Conservation (phyloP, 1,139 yeast genomes). For the Kodamaea arcana region DNA sequence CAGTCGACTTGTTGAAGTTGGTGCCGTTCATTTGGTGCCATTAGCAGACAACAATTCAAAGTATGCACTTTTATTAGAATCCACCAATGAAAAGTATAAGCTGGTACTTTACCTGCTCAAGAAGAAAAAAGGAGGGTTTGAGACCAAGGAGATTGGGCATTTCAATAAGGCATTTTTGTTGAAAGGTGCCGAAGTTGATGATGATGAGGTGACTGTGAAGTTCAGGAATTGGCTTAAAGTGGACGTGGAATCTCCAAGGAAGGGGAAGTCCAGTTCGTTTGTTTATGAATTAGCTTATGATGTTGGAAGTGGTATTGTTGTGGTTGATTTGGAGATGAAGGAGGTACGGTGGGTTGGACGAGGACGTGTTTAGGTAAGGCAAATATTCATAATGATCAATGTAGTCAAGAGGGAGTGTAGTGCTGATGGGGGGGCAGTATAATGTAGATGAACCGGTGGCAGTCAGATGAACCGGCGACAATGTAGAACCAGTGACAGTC, state of each 20-base stretch:
- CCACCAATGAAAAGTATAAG: conserved; percentile 4
- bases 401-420: too few relatives aligned
- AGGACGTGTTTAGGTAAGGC: too few relatives aligned
- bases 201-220: neutral
- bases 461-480: too few relatives aligned
- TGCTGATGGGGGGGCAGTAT: too few relatives aligned
- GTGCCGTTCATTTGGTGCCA: neutral
- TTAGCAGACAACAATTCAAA: neutral
- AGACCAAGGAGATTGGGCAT: conserved; percentile 9
- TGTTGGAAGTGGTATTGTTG: conserved; percentile 5
- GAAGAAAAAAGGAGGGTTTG: conserved; percentile 6
- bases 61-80: conserved; percentile 1
- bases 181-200: conserved; percentile 2
- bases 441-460: too few relatives aligned
- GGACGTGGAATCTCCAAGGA: neutral
- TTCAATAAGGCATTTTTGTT: conserved; percentile 9
- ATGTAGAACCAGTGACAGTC: too few relatives aligned
- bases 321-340: conserved; percentile 9
- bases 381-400: too few relatives aligned
- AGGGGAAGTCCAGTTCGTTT: neutral
- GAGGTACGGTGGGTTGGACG: too few relatives aligned
- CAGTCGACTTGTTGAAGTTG: conserved; percentile 1
- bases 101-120: conserved; percentile 10
- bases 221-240: neutral
- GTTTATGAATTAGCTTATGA: conserved; percentile 8